Conservation (phyloP, 176 grass and related monocot species). For the Eleusine coracana region DNA sequence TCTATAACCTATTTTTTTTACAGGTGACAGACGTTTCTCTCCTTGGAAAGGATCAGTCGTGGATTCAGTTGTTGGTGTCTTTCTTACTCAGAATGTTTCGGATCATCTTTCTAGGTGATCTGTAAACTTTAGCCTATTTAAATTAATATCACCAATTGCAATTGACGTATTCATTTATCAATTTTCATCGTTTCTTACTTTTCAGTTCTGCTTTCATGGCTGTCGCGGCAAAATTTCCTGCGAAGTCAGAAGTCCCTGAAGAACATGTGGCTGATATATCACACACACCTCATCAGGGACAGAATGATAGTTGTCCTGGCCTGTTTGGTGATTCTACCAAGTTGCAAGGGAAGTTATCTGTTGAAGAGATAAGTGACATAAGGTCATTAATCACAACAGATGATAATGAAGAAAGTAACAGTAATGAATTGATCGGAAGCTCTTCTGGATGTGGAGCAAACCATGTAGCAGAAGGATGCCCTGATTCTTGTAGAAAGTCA, state of each 20-base stretch:
- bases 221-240: constrained; percentile 70
- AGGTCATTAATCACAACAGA: constrained; percentile 51
- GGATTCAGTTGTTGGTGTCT: constrained; percentile 89
- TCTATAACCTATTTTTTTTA: constrained; percentile 36
- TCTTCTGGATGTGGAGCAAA: constrained; percentile 39
- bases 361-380: constrained; percentile 57
- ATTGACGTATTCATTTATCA: constrained; percentile 10
- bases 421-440: constrained; percentile 64
- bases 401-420: constrained; percentile 66
- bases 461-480: constrained; percentile 28
- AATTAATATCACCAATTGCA: constrained; percentile 21
- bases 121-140: constrained; percentile 35
- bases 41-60: constrained; percentile 94
- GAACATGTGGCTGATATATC: constrained; percentile 35
- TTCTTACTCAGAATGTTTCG: constrained; percentile 93
- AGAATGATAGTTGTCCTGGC: constrained; percentile 46
- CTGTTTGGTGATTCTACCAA: constrained; percentile 54
- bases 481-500: constrained; percentile 42
- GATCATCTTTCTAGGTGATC: constrained; percentile 94
- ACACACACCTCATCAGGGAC: constrained; percentile 30
- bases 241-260: constrained; percentile 42
- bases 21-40: constrained; percentile 86
- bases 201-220: constrained; percentile 86
- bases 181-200: constrained; percentile 5
- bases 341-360: constrained; percentile 52